These are phyloP conservation scores for Ophiobolus disseminans DNA, from an alignment of 2,329 filamentous ascomycete species.

Conservation along the genomic window DNA sequence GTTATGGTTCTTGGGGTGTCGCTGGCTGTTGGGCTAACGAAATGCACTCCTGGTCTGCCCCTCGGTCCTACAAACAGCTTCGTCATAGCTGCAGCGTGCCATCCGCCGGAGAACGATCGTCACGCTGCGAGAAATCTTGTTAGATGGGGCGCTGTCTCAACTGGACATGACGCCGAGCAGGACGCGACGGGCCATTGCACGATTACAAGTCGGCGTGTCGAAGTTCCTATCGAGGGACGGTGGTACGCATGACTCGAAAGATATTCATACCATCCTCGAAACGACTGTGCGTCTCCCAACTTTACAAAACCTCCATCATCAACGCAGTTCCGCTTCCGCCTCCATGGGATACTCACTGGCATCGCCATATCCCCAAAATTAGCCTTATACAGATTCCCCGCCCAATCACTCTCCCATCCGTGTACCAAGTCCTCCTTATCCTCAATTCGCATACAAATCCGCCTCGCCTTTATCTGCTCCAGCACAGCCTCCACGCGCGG, in stretches of 20 bases:
- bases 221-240: constrained; percentile 1
- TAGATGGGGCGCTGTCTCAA: constrained; percentile 5
- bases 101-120: constrained; percentile 10
- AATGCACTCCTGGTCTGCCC: constrained; percentile 11
- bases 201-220: constrained; percentile 8
- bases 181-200: constrained; percentile 4
- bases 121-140: constrained; percentile 11
- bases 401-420: too few species aligned
- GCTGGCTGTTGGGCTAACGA: constrained; percentile 5
- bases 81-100: constrained; percentile 10
- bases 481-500: too few species aligned
- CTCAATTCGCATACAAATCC: too few species aligned
- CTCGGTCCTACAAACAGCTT: constrained; percentile 15
- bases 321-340: too few species aligned
- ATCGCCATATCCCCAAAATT: too few species aligned
- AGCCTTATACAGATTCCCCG: too few species aligned
- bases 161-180: not conserved
- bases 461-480: too few species aligned
- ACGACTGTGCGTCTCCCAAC: too few species aligned
- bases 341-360: too few species aligned
- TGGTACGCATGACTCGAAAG: constrained; percentile 7
- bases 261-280: too few species aligned
- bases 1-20: constrained; percentile 1
- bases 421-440: too few species aligned
- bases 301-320: too few species aligned